A percentile compares a stretch with the other conserved stretches of the same genome.
Conservation (phyloP, 78 protist species). For the Protostelium mycophagum region DNA sequence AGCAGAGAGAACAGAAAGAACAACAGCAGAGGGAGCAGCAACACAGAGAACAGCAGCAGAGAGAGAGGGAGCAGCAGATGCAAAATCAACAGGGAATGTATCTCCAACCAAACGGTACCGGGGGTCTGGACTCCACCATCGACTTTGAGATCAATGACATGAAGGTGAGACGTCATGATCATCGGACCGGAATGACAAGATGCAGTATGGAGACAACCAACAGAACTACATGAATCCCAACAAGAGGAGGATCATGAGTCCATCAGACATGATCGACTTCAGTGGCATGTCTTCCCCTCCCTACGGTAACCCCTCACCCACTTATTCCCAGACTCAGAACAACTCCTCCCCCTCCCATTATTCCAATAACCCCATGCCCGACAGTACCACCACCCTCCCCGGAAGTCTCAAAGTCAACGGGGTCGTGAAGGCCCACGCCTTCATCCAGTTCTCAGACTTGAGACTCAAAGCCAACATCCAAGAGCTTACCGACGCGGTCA, state of each 20-base stretch:
- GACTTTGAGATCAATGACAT: neutral
- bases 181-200: too few species aligned
- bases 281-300: too few species aligned
- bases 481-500: slow-evolving; percentile 1
- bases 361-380: too few species aligned
- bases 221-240: too few species aligned
- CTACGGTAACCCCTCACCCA: too few species aligned
- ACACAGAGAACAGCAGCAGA: neutral
- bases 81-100: neutral
- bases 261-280: too few species aligned
- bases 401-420: slow-evolving; percentile 6
- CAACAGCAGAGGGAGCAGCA: neutral
- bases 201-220: too few species aligned
- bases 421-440: slow-evolving; percentile 4
- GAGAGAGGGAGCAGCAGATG: neutral
- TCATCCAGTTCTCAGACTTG: slow-evolving; percentile 3
- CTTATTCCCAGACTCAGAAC: too few species aligned
- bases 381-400: slow-evolving; percentile 1
- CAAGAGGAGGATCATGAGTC: too few species aligned
- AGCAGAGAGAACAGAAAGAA: neutral
- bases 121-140: neutral
- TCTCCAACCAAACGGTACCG: neutral
- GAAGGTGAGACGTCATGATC: neutral
- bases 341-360: too few species aligned
- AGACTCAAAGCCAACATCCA: neutral